Base-by-base conservation (phyloP, 495 filamentous ascomycete genomes). In the Cryomyces antarcticus region DNA sequence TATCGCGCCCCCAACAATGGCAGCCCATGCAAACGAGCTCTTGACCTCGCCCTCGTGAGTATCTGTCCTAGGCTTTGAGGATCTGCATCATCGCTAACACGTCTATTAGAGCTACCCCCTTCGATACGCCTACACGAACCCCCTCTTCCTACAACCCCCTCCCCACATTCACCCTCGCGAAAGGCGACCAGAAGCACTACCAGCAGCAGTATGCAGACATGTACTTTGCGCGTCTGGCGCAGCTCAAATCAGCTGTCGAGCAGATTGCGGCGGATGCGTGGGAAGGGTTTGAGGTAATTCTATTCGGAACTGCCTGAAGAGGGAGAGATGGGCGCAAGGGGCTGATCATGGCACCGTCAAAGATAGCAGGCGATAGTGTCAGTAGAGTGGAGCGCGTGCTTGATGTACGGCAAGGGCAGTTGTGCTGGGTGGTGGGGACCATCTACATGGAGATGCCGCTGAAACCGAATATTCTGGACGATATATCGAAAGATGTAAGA, bases 391-490 rank as follows among this genome's bases (percentile, higher is more conserved):
- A 95, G 13, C 65, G 87, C 48, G 92, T 95, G 31, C 69, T 99
- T 7, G 88, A 95, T 65, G 92, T 99, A 10, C 73, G 89, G 52
- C 92, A 95, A 58, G 89, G 89, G 41, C 77, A 95, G 60, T 63
- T 96, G 28, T 95, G 92, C 60, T 99, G 88, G 87, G 80, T 99
- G 38, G 67, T 73, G 0, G 92, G 92, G 6, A 99, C 92, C 0
- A 73, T 94, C 29, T 99, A 89, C 48, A 92, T 95, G 78, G 87
- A 95, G 46, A 83, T 96, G 84, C 77, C 82, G 11, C 57, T 95
- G 52, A 99, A 99, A 58, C 92, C 92, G 0, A 95, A 94, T 53
- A 86, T 99, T 62, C 65, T 99, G 30, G 88, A 94, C 27, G 92
- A 99, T 50, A 74, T 99, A 30, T 77, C 79, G 5, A 93, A 92